Base-by-base conservation (phyloP, 2,329 filamentous ascomycete genomes). In the Aspergillus sp. region DNA sequence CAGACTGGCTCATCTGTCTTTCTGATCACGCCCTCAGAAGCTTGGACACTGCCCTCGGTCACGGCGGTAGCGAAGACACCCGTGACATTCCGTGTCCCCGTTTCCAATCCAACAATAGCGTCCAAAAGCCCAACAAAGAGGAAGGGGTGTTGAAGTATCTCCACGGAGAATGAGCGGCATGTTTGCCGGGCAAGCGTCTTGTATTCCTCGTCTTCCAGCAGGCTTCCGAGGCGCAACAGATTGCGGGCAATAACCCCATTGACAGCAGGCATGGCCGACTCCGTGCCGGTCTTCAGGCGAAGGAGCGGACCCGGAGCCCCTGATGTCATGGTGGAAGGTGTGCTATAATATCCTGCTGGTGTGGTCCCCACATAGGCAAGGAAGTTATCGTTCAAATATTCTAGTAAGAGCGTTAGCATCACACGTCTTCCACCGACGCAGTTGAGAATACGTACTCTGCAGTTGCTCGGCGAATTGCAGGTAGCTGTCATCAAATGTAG, bases 231-330 rank as follows among this genome's bases (percentile, higher is more conserved):
- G 0, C 91, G 88, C 77, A 95, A 90, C n/a, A 98, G 81, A 72
- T 98, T 98, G 15, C 86, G 84, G 0, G 91, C 91, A n/a, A 90
- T 90, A 5, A 94, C 85, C 41, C 91, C 92, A 72, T 99, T 99
- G 55, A 91, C 90, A 0, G 92, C 95, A 0, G 95, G 95, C 62
- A 95, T 89, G 1, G 92, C 89, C 5, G 91, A 91, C 75, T 99
- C 95, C 85, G 97, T 97, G 65, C 92, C 95, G 64, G 96, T 92
- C 78, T 99, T 99, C 53, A 97, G 85, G 23, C 94, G 89, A 62
- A 98, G 85, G 61, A 97, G 89, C 13, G 77, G 76, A 8, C 72
- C 71, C 0, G 77, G 77, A 28, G 89, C 84, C 69, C 92, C 87
- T 0, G 87, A 80, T 9, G 89, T 87, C 45, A 83, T 77, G 12